Base-by-base conservation (phyloP, 495 filamentous ascomycete genomes). In the Polyplosphaeria fusca region DNA sequence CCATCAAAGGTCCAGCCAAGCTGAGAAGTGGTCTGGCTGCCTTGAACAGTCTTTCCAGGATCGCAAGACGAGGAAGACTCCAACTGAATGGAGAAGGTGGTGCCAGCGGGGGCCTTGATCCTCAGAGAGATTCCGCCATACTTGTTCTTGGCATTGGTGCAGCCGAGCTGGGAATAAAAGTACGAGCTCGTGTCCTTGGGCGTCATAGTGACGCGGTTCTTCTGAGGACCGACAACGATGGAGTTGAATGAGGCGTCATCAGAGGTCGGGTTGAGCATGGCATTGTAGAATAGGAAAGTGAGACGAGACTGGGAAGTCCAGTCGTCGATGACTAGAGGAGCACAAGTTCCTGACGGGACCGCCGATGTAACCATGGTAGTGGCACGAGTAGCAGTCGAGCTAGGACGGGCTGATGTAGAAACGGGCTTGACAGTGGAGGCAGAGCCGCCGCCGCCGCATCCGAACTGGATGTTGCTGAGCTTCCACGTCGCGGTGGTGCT, bases 231-330 rank as follows among this genome's bases (percentile, higher is more conserved):
- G 19, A 43, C 71, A 28, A 84, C 80, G 4, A 77, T 71, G 5
- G 79, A 81, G 3, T 75, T 73, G 80, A 84, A 83, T 4, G 77
- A 79, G 3, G 67, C 76, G 66, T 85, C 82, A 60, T 84, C 81
- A 58, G 78, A 81, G 13, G 76, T 74, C n/a, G 82, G 68, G 54
- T 80, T 68, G 3, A 76, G 66, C 69, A 84, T 59, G 35, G 82
- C 75, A 63, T 85, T 85, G 71, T 85, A 85, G 64, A 70, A 79
- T 7, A 85, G 69, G 68, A 85, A 85, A 0, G 82, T 85, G 49
- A 85, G 69, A 16, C 82, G 78, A 14, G 82, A 85, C 58, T 85
- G 82, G 14, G 82, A 84, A 38, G 71, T 73, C 73, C 77, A 85
- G 71, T 85, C 82, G 44, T 85, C 82, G 52, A 84, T 73, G 23